Percentiles rank a stretch among this genome's conserved stretches.
Evolutionary conservation across 2,329 filamentous ascomycete genomes (phyloP).

Genomic region (Triangularia setosa): DNA sequence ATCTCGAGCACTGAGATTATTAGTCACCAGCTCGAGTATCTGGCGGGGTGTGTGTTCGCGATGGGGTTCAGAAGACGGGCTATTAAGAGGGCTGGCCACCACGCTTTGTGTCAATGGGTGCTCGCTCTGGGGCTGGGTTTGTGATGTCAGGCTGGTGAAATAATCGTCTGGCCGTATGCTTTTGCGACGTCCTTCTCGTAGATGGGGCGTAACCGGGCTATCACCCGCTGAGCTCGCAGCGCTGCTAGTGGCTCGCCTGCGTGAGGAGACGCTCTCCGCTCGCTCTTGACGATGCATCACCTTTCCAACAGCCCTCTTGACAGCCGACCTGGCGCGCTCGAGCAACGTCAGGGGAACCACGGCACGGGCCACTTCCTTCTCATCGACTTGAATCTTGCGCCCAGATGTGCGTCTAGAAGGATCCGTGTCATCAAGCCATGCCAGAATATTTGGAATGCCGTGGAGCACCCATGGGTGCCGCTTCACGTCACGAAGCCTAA

Average conservation of each 20-base stretch:
- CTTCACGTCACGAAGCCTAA: constrained; percentile 88
- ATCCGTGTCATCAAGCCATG: constrained; percentile 94
- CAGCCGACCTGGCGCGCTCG: constrained; percentile 75
- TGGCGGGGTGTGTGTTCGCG: constrained; percentile 22
- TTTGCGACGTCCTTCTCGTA: constrained; percentile 50
- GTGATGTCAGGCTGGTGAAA: constrained; percentile 37
- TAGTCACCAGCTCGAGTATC: constrained; percentile 33
- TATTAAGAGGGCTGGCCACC: constrained; percentile 58
- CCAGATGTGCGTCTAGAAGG: constrained; percentile 73
- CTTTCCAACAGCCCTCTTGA: constrained; percentile 64
- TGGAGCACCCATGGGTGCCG: constrained; percentile 86
- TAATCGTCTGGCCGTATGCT: constrained; percentile 53
- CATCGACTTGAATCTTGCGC: constrained; percentile 86
- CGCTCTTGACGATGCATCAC: constrained; percentile 59
- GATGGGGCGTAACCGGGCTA: constrained; percentile 47
- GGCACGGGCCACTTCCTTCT: constrained; percentile 81
- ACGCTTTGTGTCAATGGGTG: constrained; percentile 75
- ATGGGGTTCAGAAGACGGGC: constrained; percentile 25
- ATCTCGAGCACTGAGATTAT: constrained; percentile 37
- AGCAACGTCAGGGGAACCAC: constrained; percentile 87
- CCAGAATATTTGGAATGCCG: constrained; percentile 67
- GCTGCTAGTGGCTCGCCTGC: constrained; percentile 58
- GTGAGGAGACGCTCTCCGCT: constrained; percentile 49
- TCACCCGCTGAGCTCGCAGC: constrained; percentile 62
- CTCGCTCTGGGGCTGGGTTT: constrained; percentile 47